Evolutionary conservation across 805 yeast genomes (phyloP).

Genomic region (Hermanozyma aechmeae): DNA sequence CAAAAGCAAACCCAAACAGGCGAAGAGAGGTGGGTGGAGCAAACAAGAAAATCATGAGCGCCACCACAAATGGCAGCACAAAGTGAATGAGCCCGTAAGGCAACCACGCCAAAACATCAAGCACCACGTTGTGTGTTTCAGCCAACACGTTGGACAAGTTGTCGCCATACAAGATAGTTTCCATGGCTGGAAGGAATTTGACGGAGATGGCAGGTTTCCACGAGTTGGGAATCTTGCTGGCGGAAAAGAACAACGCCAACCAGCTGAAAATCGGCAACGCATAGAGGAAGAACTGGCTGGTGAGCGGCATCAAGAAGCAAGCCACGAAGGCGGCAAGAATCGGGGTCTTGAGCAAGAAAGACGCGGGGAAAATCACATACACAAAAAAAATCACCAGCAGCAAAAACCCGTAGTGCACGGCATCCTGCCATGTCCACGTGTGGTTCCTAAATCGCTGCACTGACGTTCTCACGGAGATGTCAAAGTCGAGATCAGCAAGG

Average conservation of each 20-base stretch:
- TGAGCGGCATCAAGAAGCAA: slow-evolving; percentile 57
- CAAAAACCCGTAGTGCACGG: slow-evolving; percentile 42
- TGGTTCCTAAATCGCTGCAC: slow-evolving; percentile 33
- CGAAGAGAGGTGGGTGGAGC: slow-evolving; percentile 86
- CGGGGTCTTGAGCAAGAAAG: slow-evolving; percentile 29
- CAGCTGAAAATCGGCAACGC: slow-evolving; percentile 81
- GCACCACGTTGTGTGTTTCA: slow-evolving; percentile 48
- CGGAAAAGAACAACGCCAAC: slow-evolving; percentile 74
- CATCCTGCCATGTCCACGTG: slow-evolving; percentile 38
- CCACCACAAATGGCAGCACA: slow-evolving; percentile 82
- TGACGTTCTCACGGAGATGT: slow-evolving; percentile 35
- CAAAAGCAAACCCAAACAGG: slow-evolving; percentile 86
- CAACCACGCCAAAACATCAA: slow-evolving; percentile 88
- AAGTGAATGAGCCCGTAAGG: slow-evolving; percentile 92
- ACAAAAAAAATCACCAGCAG: slow-evolving; percentile 48
- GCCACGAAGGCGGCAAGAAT: slow-evolving; percentile 33
- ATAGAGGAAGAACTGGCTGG: slow-evolving; percentile 75
- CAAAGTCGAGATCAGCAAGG: slow-evolving; percentile 42
- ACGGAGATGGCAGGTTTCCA: slow-evolving; percentile 88
- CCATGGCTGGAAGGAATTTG: slow-evolving; percentile 82
- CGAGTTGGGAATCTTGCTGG: slow-evolving; percentile 60
- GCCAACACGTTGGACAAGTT: slow-evolving; percentile 79
- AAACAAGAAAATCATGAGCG: slow-evolving; percentile 68
- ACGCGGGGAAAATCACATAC: slow-evolving; percentile 48
- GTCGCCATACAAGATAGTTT: slow-evolving; percentile 86